Base-by-base conservation (phyloP, 805 yeast species). In the Metschnikowia reukaufii region DNA sequence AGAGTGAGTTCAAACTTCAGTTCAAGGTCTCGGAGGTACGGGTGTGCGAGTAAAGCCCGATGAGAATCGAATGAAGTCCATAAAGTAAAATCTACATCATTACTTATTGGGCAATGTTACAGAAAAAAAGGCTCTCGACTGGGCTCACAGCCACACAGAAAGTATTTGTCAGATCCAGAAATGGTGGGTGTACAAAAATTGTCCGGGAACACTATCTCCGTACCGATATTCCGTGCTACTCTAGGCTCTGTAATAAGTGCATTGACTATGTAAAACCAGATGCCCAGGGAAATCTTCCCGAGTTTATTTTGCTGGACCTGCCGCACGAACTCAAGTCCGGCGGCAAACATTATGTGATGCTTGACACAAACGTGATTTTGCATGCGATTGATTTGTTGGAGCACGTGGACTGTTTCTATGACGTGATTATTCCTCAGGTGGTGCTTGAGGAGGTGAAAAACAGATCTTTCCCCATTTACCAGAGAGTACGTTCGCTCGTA, bases 131-230 rank as follows among this genome's bases (percentile, higher is more conserved):
- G 55, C 60, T 72, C 35, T 63, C 73, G 6, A 54, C 66, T 19
- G 77, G 77, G 6, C 64, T 73, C 19, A 74, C 86, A 2, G 94
- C 86, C 27, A 84, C 94, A 0, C 87, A 86, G 39, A 92, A 92
- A 65, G 96, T 94, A 13, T 92, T 87, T 69, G 96, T 94, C 47
- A 73, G 97, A 58, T 88, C 97, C 2, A 78, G 94, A 58, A 82
- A 86, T 52, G 98, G 98, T 8, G 84, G 84, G 37, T 97, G 97
- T 4, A 77, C 90, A 30, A 92, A 94, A 64, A 79, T 94, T 21
- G 96, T 92, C 8, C 77, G 97, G 55, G 99, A 94, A 63, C 99
- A 92, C 66, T 94, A 94, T 62, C 72, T 94, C 47, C 78, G 99
- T 65, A 81, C 80, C 44, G 99, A 94, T 66, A 89, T 94, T 42